Percentiles rank a stretch among this genome's conserved stretches.
These are phyloP conservation scores for Blastobotrys peoriensis DNA, from an alignment of 805 yeast species.

Conservation along the genomic window DNA sequence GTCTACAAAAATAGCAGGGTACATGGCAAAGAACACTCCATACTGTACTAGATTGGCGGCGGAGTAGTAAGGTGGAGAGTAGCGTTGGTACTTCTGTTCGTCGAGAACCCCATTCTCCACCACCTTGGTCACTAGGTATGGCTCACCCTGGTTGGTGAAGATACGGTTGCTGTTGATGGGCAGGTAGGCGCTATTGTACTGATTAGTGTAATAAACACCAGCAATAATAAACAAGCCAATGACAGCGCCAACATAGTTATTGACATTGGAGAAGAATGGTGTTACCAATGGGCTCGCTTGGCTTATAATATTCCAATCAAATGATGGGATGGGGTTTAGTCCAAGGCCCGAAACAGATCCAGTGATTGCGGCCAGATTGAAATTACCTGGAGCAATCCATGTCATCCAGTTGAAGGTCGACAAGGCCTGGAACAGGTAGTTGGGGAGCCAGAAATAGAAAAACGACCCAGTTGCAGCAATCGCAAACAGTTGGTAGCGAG, in stretches of 20 bases:
- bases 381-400: constrained; percentile 52
- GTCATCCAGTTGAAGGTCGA: constrained; percentile 54
- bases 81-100: constrained; percentile 42
- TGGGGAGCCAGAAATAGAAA: constrained; percentile 56
- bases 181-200: constrained; percentile 53
- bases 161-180: constrained; percentile 52
- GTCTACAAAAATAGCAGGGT: constrained; percentile 50
- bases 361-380: constrained; percentile 44
- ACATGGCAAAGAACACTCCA: constrained; percentile 50
- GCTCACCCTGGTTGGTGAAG: constrained; percentile 47
- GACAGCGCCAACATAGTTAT: constrained; percentile 32
- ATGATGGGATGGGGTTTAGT: constrained; percentile 37
- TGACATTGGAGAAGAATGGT: constrained; percentile 39
- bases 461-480: constrained; percentile 31
- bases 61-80: constrained; percentile 61
- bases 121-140: constrained; percentile 43
- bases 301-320: constrained; percentile 35
- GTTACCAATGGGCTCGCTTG: constrained; percentile 31
- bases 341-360: constrained; percentile 38
- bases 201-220: constrained; percentile 47
- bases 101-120: constrained; percentile 35
- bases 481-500: constrained; percentile 46
- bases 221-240: constrained; percentile 43
- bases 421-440: constrained; percentile 50
- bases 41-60: constrained; percentile 42